Conservation (phyloP, 2,329 filamentous ascomycete species). For the Gyromitra esculenta region DNA sequence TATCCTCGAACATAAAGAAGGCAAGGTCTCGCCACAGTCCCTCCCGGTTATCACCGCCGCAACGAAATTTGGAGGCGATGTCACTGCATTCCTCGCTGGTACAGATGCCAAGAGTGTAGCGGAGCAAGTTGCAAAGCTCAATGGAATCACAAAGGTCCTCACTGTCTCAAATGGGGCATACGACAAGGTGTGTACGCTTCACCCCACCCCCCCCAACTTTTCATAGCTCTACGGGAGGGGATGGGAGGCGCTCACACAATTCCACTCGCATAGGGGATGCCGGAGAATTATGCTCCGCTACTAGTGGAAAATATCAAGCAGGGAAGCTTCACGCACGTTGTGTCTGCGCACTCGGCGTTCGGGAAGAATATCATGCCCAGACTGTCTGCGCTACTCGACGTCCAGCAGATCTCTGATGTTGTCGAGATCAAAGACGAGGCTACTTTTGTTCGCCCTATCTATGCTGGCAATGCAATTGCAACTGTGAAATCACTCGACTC, state of each 20-base stretch:
- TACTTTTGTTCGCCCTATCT: conserved; percentile 95
- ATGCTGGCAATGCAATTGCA: conserved; percentile 95
- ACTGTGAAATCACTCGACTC: conserved; percentile 90
- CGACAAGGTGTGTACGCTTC: conserved; percentile 74
- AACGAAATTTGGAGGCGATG: conserved; percentile 81
- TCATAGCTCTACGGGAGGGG: conserved; percentile 3
- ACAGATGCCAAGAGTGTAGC: conserved; percentile 78
- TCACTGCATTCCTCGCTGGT: conserved; percentile 90
- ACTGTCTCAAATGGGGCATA: conserved; percentile 88
- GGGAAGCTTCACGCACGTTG: conserved; percentile 89
- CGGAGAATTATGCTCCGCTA: conserved; percentile 93
- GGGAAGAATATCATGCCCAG: conserved; percentile 94
- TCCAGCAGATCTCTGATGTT: conserved; percentile 93
- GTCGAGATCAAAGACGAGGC: conserved; percentile 86
- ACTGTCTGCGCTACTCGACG: conserved; percentile 88
- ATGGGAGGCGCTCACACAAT: conserved; percentile 37
- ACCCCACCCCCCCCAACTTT: not conserved
- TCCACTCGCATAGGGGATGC: conserved; percentile 71
- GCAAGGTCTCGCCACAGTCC: conserved; percentile 83
- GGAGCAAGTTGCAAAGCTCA: conserved; percentile 85
- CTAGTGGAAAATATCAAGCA: conserved; percentile 97
- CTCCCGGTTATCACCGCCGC: conserved; percentile 87
- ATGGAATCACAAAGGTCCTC: conserved; percentile 90
- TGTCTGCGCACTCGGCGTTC: conserved; percentile 92
- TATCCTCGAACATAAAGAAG: conserved; percentile 90